Base-by-base conservation (phyloP, 306 rosid genomes). In the Lagenaria siceraria region DNA sequence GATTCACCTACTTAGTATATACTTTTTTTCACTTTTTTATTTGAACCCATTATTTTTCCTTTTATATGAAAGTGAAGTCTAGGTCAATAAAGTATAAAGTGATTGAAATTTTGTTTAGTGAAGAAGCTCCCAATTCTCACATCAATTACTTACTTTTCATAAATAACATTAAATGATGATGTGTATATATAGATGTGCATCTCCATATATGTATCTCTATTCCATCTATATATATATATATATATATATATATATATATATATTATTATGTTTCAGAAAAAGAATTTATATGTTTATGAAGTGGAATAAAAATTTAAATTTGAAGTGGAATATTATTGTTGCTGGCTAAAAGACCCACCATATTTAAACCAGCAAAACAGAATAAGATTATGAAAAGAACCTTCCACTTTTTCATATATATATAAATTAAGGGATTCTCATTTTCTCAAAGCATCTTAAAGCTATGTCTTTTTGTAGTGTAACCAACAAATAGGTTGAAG, bases 81-180 rank as follows among this genome's bases (percentile, higher is more conserved):
- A 69, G 27, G 75, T 69, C 75, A 69, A 69, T 46, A 69, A 69
- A 69, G 75, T 69, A 69, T 69, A 69, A 69, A 69, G 75, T 69
- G 56, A 24, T 69, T 22, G 38, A 24, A 69, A 22, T 22, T 69
- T 69, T 42, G 36, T 69, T 69, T 69, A 69, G 56, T 22, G 75
- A 69, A 40, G 54, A 43, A 21, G 36, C 31, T 66, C 18, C 10
- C 31, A 48, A 43, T 69, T 69, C 56, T 43, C 21, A 48, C 43
- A 36, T 69, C 33, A 69, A 42, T 68, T 68, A 6, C 31, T 38
- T 66, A 11, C 33, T 22, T 69, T 24, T 40, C 36, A 42, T 38
- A 29, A n/a, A 9, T 60, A 25, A 60, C 36, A 68, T 22, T 40
- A 69, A 69, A 69, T 69, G 51, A 65, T 65, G 52, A 66, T n/a